Evolutionary conservation across 2,329 filamentous ascomycete species (phyloP).

Genomic region (Trichoderma aggressivum): DNA sequence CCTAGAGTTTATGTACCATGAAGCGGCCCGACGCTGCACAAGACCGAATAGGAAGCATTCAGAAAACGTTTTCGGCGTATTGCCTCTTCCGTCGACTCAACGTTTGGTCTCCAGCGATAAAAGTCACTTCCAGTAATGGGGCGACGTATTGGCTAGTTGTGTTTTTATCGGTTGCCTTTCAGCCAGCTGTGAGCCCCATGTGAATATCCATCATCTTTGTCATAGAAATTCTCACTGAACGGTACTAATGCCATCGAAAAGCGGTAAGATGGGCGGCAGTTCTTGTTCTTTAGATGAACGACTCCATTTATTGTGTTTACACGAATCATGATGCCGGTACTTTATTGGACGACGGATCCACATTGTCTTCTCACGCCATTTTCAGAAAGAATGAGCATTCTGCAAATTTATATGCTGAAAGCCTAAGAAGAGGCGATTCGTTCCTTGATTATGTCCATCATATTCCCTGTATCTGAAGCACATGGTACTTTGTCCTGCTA

Average conservation of each 20-base stretch:
- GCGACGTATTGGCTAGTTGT: background rate
- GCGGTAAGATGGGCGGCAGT: background rate
- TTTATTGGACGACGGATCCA: background rate
- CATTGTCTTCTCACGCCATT: constrained; percentile 11
- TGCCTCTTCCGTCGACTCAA: background rate
- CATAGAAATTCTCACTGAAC: background rate
- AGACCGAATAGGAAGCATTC: background rate
- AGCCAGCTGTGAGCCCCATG: background rate
- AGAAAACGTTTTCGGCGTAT: background rate
- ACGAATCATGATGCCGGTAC: background rate
- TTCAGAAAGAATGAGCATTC: constrained; percentile 10
- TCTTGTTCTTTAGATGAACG: background rate
- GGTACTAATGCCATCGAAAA: background rate
- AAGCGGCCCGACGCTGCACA: background rate
- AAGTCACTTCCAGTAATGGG: background rate
- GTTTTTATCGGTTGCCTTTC: background rate
- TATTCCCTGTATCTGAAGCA: background rate
- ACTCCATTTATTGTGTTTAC: background rate
- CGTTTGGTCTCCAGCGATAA: background rate
- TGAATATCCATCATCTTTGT: background rate
- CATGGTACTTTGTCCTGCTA: background rate
- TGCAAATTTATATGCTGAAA: background rate
- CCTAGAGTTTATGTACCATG: background rate
- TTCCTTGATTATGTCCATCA: background rate
- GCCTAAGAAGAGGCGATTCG: background rate